Evolutionary conservation across 148 eudicot genomes (phyloP).

Genomic region (Polygonum aviculare): DNA sequence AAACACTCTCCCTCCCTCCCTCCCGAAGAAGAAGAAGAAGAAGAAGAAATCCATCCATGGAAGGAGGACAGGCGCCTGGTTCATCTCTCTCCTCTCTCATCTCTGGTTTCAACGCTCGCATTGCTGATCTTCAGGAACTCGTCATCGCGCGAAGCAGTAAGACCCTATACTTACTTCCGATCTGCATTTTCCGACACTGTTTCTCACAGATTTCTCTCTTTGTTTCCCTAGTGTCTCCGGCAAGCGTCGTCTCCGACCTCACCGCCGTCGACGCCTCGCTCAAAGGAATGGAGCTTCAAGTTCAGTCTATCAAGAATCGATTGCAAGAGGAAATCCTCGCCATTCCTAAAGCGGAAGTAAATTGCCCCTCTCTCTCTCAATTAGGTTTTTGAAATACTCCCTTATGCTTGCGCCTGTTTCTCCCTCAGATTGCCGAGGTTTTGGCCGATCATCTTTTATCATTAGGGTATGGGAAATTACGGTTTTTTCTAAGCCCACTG

Average conservation of each 20-base stretch:
- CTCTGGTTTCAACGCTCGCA: conserved; percentile 64
- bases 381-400: neutral
- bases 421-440: neutral
- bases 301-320: conserved; percentile 53
- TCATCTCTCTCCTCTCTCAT: conserved; percentile 56
- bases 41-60: conserved; percentile 5
- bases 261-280: conserved; percentile 58
- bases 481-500: neutral
- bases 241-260: conserved; percentile 63
- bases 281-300: conserved; percentile 80
- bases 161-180: too few species aligned
- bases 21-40: neutral
- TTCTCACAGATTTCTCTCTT: neutral
- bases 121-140: conserved; percentile 76
- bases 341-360: conserved; percentile 89
- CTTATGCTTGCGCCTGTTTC: neutral
- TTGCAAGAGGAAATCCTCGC: conserved; percentile 74
- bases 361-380: neutral
- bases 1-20: neutral
- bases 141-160: conserved; percentile 88
- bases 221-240: conserved; percentile 58
- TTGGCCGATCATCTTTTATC: neutral
- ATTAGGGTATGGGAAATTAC: neutral
- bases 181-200: neutral
- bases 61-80: conserved; percentile 36